Evolutionary conservation across 2,329 filamentous ascomycete species (phyloP).

Genomic region (Calycina herbarum): DNA sequence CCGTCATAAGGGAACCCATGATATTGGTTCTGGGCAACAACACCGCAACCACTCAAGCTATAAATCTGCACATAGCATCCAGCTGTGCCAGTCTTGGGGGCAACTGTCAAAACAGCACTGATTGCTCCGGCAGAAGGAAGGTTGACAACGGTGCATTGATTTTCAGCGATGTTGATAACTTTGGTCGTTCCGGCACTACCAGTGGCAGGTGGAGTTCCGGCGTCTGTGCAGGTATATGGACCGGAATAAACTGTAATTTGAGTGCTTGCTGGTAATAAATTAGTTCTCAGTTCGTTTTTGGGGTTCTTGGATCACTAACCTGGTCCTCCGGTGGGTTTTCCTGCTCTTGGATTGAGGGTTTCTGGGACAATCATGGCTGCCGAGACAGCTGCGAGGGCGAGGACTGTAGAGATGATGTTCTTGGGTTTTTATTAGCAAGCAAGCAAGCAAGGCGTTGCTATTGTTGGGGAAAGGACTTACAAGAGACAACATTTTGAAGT

Average conservation of each 20-base stretch:
- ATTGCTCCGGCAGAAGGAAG: not conserved
- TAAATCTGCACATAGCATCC: constrained; percentile 14
- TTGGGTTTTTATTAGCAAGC: not conserved
- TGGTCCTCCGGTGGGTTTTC: not conserved
- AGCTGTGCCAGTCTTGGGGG: not conserved
- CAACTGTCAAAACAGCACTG: not conserved
- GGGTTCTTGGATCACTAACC: not conserved
- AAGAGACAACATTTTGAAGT: constrained; percentile 2
- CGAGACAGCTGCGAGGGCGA: not conserved
- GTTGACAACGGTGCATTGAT: not conserved
- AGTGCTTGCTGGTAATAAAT: not conserved
- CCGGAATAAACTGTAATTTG: constrained; percentile 7
- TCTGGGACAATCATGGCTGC: constrained; percentile 1
- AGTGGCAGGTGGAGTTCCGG: not conserved
- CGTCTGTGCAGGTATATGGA: constrained; percentile 3
- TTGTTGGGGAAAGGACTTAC: not conserved
- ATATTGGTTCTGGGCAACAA: constrained; percentile 15
- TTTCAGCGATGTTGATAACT: not conserved
- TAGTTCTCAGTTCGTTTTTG: no score
- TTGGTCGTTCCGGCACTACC: not conserved
- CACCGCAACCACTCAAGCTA: constrained; percentile 1
- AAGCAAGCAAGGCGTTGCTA: no score
- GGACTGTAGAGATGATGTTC: constrained; percentile 1
- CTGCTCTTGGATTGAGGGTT: constrained; percentile 13
- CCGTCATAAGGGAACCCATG: constrained; percentile 18